A percentile compares a stretch with the other conserved stretches of the same genome.
Evolutionary conservation across 331 rosid genomes (phyloP).

Genomic region (Saraca asoca): DNA sequence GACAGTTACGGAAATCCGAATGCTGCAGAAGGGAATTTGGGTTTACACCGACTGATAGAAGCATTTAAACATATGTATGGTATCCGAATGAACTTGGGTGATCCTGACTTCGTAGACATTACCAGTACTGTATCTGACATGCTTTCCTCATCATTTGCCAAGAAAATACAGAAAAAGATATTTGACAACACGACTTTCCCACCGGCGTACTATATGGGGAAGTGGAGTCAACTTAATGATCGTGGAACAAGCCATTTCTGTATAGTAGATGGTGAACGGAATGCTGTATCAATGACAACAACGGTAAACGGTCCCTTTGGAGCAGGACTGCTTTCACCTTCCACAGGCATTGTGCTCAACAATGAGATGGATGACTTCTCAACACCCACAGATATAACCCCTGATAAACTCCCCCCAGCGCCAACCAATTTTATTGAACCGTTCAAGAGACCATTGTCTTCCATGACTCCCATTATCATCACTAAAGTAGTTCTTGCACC

Average conservation of each 20-base stretch:
- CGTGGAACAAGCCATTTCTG: slow-evolving; percentile 95
- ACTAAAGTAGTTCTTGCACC: slow-evolving; percentile 56
- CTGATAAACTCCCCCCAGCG: slow-evolving; percentile 78
- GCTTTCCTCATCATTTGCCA: slow-evolving; percentile 79
- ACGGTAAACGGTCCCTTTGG: slow-evolving; percentile 70
- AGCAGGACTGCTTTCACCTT: slow-evolving; percentile 72
- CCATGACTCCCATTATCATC: slow-evolving; percentile 84
- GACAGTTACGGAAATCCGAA: slow-evolving; percentile 59
- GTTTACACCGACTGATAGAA: slow-evolving; percentile 81
- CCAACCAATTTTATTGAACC: slow-evolving; percentile 84
- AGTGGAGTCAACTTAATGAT: slow-evolving; percentile 93
- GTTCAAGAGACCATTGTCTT: slow-evolving; percentile 82
- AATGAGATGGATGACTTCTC: slow-evolving; percentile 93
- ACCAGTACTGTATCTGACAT: slow-evolving; percentile 45
- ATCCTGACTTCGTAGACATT: slow-evolving; percentile 68
- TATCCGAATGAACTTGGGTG: slow-evolving; percentile 88
- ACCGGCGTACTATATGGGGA: slow-evolving; percentile 75
- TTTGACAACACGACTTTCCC: slow-evolving; percentile 87
- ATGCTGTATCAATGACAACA: slow-evolving; percentile 83
- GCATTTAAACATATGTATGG: slow-evolving; percentile 82
- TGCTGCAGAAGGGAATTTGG: slow-evolving; percentile 72
- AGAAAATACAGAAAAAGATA: slow-evolving; percentile 59
- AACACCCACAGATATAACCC: slow-evolving; percentile 57
- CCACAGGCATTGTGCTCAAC: slow-evolving; percentile 86
- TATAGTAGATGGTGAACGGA: slow-evolving; percentile 84